Percentiles rank a stretch among this genome's conserved stretches.
These are phyloP conservation scores for Lizonia empirigonia DNA, from an alignment of 2,329 filamentous ascomycete species.

Conservation along the genomic window DNA sequence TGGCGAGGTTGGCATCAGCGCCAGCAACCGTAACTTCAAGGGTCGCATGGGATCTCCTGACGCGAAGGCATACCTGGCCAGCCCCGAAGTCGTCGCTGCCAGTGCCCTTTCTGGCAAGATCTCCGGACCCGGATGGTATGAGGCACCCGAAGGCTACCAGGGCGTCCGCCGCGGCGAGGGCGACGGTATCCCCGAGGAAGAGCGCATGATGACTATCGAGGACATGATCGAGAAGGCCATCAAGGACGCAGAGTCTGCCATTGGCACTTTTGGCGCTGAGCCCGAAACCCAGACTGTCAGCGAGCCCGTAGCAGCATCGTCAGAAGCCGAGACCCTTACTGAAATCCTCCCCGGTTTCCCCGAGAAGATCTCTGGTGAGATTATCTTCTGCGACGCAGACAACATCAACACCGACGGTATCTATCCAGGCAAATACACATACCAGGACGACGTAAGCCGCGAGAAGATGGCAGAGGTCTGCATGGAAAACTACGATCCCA, in stretches of 20 bases:
- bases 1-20: constrained; percentile 85
- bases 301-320: constrained; percentile 20
- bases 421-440: constrained; percentile 90
- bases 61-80: constrained; percentile 83
- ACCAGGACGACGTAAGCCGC: constrained; percentile 78
- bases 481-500: constrained; percentile 90
- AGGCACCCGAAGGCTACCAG: constrained; percentile 69
- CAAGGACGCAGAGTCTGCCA: constrained; percentile 67
- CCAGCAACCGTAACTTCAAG: constrained; percentile 88
- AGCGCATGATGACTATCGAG: constrained; percentile 69
- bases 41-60: constrained; percentile 84
- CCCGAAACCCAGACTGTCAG: constrained; percentile 42
- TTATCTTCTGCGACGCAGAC: constrained; percentile 83
- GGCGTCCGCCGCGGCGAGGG: constrained; percentile 75
- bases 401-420: constrained; percentile 94
- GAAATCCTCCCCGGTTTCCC: constrained; percentile 87
- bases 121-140: constrained; percentile 77
- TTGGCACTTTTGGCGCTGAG: constrained; percentile 53
- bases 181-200: constrained; percentile 66
- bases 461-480: constrained; percentile 87
- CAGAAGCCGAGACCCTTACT: constrained; percentile 55
- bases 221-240: constrained; percentile 75
- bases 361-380: constrained; percentile 80
- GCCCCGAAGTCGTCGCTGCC: constrained; percentile 89
- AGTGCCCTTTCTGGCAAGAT: constrained; percentile 78